Evolutionary conservation across 2,329 filamentous ascomycete species (phyloP).

Genomic region (Ophiocordyceps camponoti-rufipedis): DNA sequence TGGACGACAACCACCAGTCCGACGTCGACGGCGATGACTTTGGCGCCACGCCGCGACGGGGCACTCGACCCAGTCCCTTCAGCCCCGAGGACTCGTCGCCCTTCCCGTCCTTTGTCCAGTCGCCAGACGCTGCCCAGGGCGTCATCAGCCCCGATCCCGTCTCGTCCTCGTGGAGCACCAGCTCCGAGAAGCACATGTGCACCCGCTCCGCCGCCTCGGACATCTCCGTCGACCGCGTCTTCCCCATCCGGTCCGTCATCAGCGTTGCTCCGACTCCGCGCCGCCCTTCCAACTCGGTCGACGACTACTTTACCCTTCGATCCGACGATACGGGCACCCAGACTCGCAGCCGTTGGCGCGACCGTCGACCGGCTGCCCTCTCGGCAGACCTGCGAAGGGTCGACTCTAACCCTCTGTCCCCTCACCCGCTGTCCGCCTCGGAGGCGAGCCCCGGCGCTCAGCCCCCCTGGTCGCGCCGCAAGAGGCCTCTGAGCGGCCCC

Average conservation of each 20-base stretch:
- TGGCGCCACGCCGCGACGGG: not conserved
- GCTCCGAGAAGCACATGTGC: constrained; percentile 21
- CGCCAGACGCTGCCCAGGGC: not conserved
- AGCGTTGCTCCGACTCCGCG: constrained; percentile 41
- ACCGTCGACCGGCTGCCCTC: constrained; percentile 10
- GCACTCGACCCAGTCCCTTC: not conserved
- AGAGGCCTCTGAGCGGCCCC: constrained; percentile 18
- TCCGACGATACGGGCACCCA: constrained; percentile 14
- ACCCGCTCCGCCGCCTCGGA: constrained; percentile 15
- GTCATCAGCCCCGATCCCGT: constrained; percentile 7
- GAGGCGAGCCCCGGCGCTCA: constrained; percentile 1
- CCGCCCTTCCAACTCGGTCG: constrained; percentile 15
- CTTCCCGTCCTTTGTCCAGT: not conserved
- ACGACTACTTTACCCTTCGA: constrained; percentile 19
- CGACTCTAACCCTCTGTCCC: constrained; percentile 10
- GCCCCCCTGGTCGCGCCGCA: constrained; percentile 9
- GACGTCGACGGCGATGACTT: not conserved
- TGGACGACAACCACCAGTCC: not conserved
- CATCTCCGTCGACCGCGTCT: constrained; percentile 42
- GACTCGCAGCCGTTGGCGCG: constrained; percentile 9
- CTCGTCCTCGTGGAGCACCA: constrained; percentile 23
- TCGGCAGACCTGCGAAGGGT: constrained; percentile 7
- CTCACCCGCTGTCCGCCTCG: constrained; percentile 4
- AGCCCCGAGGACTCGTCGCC: not conserved
- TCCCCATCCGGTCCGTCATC: constrained; percentile 66